phyloP scores from a whole-genome alignment of 2,329 filamentous ascomycete genomes.

The Myrmaecium sp. region DNA sequence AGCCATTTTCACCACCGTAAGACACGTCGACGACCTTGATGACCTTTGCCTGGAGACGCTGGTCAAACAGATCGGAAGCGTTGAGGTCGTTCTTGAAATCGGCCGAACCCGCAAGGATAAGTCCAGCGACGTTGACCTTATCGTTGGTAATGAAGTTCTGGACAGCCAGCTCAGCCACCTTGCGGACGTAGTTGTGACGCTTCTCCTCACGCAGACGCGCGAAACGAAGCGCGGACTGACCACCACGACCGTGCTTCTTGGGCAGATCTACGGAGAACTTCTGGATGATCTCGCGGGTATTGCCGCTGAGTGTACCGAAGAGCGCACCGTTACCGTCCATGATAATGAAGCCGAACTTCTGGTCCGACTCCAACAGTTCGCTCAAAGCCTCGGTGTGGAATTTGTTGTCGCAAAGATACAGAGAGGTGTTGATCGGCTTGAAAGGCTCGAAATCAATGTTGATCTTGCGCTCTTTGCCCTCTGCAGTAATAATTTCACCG shows the following conservation, averaged over 20 bases:
- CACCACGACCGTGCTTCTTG: conserved; percentile 99
- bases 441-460: conserved; percentile 99
- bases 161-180: conserved; percentile 92
- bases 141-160: conserved; percentile 98
- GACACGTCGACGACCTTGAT: conserved; percentile 99
- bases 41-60: conserved; percentile 79
- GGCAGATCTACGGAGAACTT: conserved; percentile 97
- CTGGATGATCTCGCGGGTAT: conserved; percentile 90
- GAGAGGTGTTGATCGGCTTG: conserved; percentile 98
- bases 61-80: conserved; percentile 92
- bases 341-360: conserved; percentile 98
- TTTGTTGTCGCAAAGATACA: conserved; percentile 99
- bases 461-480: conserved; percentile 98
- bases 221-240: conserved; percentile 98
- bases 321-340: conserved; percentile 99
- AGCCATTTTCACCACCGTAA: conserved; percentile 97
- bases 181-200: conserved; percentile 98
- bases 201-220: conserved; percentile 98
- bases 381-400: conserved; percentile 97
- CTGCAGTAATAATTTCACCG: conserved; percentile 97
- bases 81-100: conserved; percentile 99
- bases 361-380: conserved; percentile 93
- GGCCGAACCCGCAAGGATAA: conserved; percentile 90
- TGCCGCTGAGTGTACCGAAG: conserved; percentile 91
- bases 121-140: conserved; percentile 92